These are phyloP conservation scores for Acer negundo DNA, from an alignment of 345 rosid species.

Conservation along the genomic window DNA sequence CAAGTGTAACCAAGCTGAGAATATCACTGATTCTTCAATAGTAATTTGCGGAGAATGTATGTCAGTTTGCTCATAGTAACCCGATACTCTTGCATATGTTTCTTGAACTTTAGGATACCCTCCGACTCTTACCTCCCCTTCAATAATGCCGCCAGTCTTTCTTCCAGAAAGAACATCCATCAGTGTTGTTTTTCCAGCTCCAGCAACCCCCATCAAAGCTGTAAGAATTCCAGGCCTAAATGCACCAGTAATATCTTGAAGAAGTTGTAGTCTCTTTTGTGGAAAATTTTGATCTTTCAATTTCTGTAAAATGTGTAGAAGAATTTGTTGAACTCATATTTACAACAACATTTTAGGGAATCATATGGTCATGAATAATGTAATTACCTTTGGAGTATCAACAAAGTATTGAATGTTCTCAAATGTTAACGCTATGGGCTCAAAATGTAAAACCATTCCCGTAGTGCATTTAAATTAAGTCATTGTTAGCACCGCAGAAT, in stretches of 20 bases:
- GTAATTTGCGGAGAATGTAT: constrained; percentile 48
- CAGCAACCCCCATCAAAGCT: constrained; percentile 50
- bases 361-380: neutral
- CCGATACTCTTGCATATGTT: constrained; percentile 44
- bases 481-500: neutral
- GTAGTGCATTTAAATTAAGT: neutral
- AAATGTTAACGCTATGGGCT: constrained; percentile 37
- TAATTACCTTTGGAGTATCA: constrained; percentile 35
- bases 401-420: constrained; percentile 34
- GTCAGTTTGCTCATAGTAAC: constrained; percentile 51
- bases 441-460: constrained; percentile 39
- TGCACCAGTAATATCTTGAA: constrained; percentile 41
- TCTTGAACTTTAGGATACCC: constrained; percentile 53
- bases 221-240: constrained; percentile 52
- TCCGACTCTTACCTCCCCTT: constrained; percentile 42
- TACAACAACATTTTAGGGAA: neutral
- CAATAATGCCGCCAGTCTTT: constrained; percentile 44
- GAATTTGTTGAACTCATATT: neutral
- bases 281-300: constrained; percentile 33
- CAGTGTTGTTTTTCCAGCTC: constrained; percentile 52
- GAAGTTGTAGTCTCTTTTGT: constrained; percentile 36
- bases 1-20: constrained; percentile 46
- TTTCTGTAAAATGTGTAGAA: constrained; percentile 14
- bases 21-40: constrained; percentile 42
- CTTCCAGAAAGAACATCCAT: constrained; percentile 61